Evolutionary conservation across 2,329 filamentous ascomycete genomes (phyloP), one percentile per base, ranked within the genome.

Genomic region (Hymenoscyphus scutula): DNA sequence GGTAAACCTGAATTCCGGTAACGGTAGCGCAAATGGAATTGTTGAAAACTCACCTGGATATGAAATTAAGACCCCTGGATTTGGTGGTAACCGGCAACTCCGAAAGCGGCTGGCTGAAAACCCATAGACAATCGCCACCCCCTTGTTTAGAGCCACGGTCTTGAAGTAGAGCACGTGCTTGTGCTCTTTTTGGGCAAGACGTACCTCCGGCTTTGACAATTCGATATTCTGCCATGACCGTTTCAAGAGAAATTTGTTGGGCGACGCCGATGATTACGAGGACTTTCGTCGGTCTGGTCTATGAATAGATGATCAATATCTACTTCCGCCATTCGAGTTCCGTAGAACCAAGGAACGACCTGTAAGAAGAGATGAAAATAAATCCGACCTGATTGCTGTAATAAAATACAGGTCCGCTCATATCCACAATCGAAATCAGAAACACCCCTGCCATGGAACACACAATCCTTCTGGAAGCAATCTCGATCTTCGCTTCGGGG

Each of bases 401-500:
- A 23, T 23, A 48, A 23, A 48, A 11, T 25, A 48, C n/a, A 48
- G 19, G n/a, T 11, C 32, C 32, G 32, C 41, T 19, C 41, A 48
- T 23, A 48, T 48, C 41, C 41, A 48, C 41, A 48, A 7, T 48
- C n/a, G 41, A 48, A 48, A 23, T 48, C 41, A 11, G 23, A 17
- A 48, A 2, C n/a, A 25, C 41, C 41, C n/a, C 41, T 48, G 41
- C n/a, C 41, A 48, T 23, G 41, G 41, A 48, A 23, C 19, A 7
- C 41, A 17, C 15, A 48, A 23, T 48, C 53, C 58, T 60, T 60
- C 58, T 60, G 41, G 58, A 60, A 60, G 58, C 53, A 60, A 60
- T 60, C 56, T 60, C 32, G 51, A 55, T 55, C 30, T 48, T 60
- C 58, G 58, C 58, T 60, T 55, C 58, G 19, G 58, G 19, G 25